These are phyloP conservation scores for Bolboschoenus planiculmis DNA, from an alignment of 176 grass and related monocot genomes.

Conservation along the genomic window DNA sequence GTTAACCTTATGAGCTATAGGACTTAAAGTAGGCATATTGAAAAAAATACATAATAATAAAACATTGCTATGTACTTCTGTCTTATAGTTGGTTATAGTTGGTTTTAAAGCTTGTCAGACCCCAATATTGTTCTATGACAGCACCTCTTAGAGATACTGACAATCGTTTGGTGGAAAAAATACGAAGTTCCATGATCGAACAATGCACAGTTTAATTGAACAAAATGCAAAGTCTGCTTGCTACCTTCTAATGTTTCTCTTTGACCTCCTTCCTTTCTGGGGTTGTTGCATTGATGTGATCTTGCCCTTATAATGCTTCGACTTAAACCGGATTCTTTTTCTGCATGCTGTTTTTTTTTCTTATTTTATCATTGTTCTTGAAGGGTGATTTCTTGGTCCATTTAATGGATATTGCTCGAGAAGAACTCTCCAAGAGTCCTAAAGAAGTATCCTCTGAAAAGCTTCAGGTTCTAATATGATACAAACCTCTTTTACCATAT, in stretches of 20 bases:
- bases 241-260: too few species aligned
- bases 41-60: neutral
- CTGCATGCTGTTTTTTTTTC: slow-evolving; percentile 24
- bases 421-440: slow-evolving; percentile 84
- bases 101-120: neutral
- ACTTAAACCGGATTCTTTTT: slow-evolving; percentile 6
- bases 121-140: neutral
- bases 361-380: slow-evolving; percentile 20
- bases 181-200: neutral
- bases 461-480: slow-evolving; percentile 54
- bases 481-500: neutral
- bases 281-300: neutral
- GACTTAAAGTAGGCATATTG: neutral
- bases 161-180: neutral
- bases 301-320: neutral
- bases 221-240: too few species aligned
- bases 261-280: too few species aligned
- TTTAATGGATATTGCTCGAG: slow-evolving; percentile 99
- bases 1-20: neutral
- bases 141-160: neutral
- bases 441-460: slow-evolving; percentile 95
- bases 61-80: neutral
- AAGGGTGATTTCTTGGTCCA: slow-evolving; percentile 99
- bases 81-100: neutral
- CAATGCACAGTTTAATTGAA: neutral